A percentile compares a stretch with the other conserved stretches of the same genome.
Conservation (phyloP, 306 rosid species). For the Sindora glabra region DNA sequence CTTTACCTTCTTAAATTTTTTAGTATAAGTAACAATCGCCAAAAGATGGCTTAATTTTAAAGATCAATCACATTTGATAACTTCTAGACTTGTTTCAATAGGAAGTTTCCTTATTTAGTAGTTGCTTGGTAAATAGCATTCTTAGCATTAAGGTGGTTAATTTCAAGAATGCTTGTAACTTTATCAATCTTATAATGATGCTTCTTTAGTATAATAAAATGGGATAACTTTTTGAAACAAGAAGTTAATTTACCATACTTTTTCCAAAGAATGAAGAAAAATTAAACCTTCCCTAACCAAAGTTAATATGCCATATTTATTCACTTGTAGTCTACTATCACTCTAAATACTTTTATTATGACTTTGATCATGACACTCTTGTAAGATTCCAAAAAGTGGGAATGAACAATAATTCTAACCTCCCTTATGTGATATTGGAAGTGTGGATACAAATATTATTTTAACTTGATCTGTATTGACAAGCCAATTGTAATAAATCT, state of each 20-base stretch:
- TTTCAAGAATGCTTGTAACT: conserved; percentile 89
- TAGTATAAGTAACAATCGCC: not conserved
- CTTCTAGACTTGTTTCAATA: conserved; percentile 84
- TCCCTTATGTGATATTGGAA: conserved; percentile 97
- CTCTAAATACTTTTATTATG: conserved; percentile 96
- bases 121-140: conserved; percentile 96
- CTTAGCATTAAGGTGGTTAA: conserved; percentile 90
- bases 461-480: conserved; percentile 79
- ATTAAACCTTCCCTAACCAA: not conserved
- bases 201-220: conserved; percentile 89
- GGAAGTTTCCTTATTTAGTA: conserved; percentile 91
- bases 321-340: conserved; percentile 80
- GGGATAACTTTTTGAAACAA: conserved; percentile 78
- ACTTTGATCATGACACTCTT: conserved; percentile 95
- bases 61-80: conserved; percentile 89
- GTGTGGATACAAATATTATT: conserved; percentile 84
- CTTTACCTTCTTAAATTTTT: not conserved
- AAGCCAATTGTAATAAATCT: conserved; percentile 75
- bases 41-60: conserved; percentile 16
- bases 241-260: too few species aligned
- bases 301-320: not conserved
- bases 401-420: conserved; percentile 73
- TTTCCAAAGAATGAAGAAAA: too few species aligned
- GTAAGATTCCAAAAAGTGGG: conserved; percentile 93
- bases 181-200: conserved; percentile 96